These are phyloP conservation scores for Aegilops umbellulata DNA, from an alignment of 176 grass and related monocot species.

Conservation along the genomic window DNA sequence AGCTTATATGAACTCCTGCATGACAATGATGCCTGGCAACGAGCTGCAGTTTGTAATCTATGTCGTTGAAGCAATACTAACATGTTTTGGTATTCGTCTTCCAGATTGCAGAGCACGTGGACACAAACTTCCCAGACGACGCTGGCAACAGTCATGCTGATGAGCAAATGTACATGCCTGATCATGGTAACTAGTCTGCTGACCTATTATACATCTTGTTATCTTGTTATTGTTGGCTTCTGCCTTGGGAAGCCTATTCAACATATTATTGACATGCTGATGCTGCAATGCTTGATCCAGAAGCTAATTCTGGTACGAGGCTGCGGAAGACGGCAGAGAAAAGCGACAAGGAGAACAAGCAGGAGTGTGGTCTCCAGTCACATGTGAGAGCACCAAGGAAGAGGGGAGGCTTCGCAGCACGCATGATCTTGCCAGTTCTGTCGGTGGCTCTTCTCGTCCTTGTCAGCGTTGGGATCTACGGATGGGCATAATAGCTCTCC, in stretches of 20 bases:
- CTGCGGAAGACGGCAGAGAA: slow-evolving; percentile 34
- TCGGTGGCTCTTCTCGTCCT: slow-evolving; percentile 39
- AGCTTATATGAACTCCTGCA: not conserved
- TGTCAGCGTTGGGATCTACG: slow-evolving; percentile 39
- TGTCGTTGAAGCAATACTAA: not conserved
- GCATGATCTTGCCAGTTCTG: slow-evolving; percentile 48
- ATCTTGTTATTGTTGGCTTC: not conserved
- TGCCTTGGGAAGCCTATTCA: not conserved
- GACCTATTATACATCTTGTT: slow-evolving; percentile 2
- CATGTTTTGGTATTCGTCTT: not conserved
- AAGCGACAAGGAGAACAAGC: slow-evolving; percentile 24
- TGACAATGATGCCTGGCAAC: not conserved
- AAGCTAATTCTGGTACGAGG: slow-evolving; percentile 41
- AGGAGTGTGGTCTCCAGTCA: slow-evolving; percentile 8
- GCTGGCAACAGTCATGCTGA: not conserved
- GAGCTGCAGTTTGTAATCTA: not conserved
- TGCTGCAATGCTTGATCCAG: slow-evolving; percentile 21
- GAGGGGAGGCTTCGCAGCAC: slow-evolving; percentile 11
- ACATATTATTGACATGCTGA: slow-evolving; percentile 29
- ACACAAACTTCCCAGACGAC: slow-evolving; percentile 16
- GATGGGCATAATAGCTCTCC: slow-evolving; percentile 8
- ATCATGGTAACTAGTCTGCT: slow-evolving; percentile 53
- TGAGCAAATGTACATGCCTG: slow-evolving; percentile 37
- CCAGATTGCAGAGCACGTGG: slow-evolving; percentile 47
- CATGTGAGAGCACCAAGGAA: slow-evolving; percentile 12